Evolutionary conservation across 768 basidiomycete species (phyloP).

Genomic region (Leccinum arenicola): DNA sequence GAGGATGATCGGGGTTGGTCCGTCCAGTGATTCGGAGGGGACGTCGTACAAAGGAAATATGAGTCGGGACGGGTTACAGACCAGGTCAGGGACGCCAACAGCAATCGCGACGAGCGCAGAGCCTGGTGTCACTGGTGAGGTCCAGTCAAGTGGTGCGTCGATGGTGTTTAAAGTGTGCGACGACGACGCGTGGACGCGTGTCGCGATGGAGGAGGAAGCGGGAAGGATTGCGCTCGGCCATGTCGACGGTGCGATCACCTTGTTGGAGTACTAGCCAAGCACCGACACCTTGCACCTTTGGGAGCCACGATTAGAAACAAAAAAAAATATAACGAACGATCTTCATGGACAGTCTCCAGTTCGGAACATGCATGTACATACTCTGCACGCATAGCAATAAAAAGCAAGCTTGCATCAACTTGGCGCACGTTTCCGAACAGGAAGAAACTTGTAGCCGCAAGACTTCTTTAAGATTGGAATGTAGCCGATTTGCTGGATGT

Average conservation of each 20-base stretch:
- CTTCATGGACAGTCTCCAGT: no score
- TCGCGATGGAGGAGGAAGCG: slow-evolving; percentile 39
- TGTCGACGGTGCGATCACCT: slow-evolving; percentile 43
- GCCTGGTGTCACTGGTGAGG: no score
- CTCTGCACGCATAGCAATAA: no score
- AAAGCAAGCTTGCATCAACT: no score
- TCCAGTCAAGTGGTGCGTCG: slow-evolving; percentile 5
- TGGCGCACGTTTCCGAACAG: no score
- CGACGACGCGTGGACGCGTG: slow-evolving; percentile 46
- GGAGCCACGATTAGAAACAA: no score
- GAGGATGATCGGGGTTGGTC: background rate
- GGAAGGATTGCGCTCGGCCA: slow-evolving; percentile 37
- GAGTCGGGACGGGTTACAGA: background rate
- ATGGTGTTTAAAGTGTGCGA: slow-evolving; percentile 47
- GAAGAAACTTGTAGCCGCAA: no score
- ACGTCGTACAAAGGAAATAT: background rate
- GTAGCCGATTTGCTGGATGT: no score
- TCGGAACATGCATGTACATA: no score
- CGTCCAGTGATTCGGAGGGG: background rate
- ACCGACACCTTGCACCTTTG: no score
- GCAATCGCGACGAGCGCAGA: background rate
- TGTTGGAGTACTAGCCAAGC: slow-evolving; percentile 46
- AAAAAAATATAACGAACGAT: no score
- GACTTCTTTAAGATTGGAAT: no score
- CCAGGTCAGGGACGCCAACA: background rate